Evolutionary conservation across 2,329 filamentous ascomycete species (phyloP), one percentile per base, ranked within the genome.

Genomic region (Microdochium bolleyi): DNA sequence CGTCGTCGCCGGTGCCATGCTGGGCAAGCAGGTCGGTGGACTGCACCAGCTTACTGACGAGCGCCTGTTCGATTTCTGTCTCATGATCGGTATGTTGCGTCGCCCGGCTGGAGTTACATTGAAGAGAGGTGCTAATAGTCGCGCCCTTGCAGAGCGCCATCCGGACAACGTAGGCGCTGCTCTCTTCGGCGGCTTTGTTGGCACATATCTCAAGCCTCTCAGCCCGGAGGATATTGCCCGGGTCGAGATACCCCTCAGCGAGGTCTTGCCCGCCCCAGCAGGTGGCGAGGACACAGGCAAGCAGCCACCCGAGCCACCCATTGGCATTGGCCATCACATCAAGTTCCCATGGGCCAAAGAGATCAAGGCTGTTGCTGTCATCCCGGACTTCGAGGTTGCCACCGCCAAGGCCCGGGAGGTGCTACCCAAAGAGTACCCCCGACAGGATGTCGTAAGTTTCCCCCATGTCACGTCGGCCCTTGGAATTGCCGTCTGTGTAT

Each of bases 311-410:
- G 82, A 89, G 66, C 94, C 94, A n/a, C 94, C 94, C 2, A 68
- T 86, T 60, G 89, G 91, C 63, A 97, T 99, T 62, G 94, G 92
- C 49, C 92, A 96, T 70, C 95, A 95, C 74, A 92, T 95, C 73
- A 92, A 92, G 70, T 97, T 96, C 70, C 84, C 84, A 44, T 97
- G 92, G 92, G 87, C 90, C 54, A 83, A 85, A 58, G 89, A 95
- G 69, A 96, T 99, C 77, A 97, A 96, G 76, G 92, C 92, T 56
- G 87, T 99, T 58, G 91, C 92, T 59, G 92, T 99, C 62, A 96
- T 99, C 56, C 94, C 94, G 9, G 83, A 96, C 62, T 99, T 97
- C 65, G 89, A 96, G 68, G 92, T 97, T 27, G 83, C 91, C n/a
- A 99, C 94, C 1, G 91, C 92, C 55, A 88, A 90, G 65, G 92